phyloP scores from a whole-genome alignment of 441 rosid species.

The Gossypium laxum region DNA sequence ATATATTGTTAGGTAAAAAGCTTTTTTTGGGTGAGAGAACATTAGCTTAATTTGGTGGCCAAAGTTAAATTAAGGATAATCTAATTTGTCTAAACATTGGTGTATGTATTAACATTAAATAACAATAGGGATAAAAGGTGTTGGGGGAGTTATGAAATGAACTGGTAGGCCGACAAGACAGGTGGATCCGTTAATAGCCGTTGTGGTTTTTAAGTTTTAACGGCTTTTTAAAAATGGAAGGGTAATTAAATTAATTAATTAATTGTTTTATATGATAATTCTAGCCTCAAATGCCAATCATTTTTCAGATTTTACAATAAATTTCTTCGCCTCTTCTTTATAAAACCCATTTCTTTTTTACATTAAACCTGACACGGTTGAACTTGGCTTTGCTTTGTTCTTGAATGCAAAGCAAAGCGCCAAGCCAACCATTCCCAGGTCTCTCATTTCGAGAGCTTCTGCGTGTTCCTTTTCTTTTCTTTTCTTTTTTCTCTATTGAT shows the following conservation, averaged over 20 bases:
- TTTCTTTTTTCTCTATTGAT: not conserved
- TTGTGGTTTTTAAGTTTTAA: conserved; percentile 13
- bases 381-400: not conserved
- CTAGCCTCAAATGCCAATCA: not conserved
- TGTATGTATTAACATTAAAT: not conserved
- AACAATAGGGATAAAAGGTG: not conserved
- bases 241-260: not conserved
- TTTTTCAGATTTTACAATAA: not conserved
- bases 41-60: not conserved
- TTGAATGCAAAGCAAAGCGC: not conserved
- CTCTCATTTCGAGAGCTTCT: not conserved
- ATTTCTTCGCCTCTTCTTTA: not conserved
- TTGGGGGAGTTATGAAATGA: not conserved
- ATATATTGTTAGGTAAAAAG: too few species aligned
- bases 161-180: not conserved
- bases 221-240: conserved; percentile 18
- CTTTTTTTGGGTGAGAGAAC: too few species aligned
- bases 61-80: not conserved
- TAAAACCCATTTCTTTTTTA: not conserved
- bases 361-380: not conserved
- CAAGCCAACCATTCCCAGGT: not conserved
- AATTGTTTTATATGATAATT: not conserved
- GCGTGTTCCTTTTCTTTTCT: not conserved
- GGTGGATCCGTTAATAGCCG: conserved; percentile 15
- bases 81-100: not conserved